A percentile compares a stretch with the other conserved stretches of the same genome.
Evolutionary conservation across 1,284 basidiomycete species (phyloP).

Genomic region (Malassezia arunalokei): DNA sequence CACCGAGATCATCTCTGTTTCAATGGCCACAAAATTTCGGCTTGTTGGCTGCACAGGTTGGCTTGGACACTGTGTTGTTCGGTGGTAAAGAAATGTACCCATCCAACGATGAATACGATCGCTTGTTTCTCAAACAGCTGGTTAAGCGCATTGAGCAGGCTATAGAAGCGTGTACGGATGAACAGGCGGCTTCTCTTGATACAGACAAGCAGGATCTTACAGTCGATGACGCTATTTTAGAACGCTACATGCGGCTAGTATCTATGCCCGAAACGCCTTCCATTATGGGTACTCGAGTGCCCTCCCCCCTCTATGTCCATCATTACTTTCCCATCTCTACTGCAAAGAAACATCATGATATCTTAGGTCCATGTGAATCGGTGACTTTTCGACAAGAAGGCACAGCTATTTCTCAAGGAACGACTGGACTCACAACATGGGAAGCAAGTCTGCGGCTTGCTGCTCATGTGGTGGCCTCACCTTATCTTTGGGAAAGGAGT

Average conservation of each 20-base stretch:
- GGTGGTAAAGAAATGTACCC: not conserved
- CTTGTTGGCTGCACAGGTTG: not conserved
- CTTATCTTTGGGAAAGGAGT: not conserved
- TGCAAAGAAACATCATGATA: not conserved
- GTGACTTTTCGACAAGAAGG: conserved; percentile 18
- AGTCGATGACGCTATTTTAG: conserved; percentile 5
- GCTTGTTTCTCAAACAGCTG: conserved; percentile 12
- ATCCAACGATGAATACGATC: conserved; percentile 4
- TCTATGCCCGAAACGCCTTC: not conserved
- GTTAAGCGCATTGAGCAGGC: conserved; percentile 10
- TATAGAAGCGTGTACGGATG: not conserved
- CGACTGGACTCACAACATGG: conserved; percentile 23
- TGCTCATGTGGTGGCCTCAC: conserved; percentile 6
- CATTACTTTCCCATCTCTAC: conserved; percentile 1
- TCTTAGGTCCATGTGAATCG: conserved; percentile 3
- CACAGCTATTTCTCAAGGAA: conserved; percentile 18
- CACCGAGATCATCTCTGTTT: conserved; percentile 6
- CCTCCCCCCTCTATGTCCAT: not conserved
- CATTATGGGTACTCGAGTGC: conserved; percentile 2
- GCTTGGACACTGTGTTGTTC: not conserved
- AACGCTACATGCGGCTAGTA: conserved; percentile 10
- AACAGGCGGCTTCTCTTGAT: not conserved
- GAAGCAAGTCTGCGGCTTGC: conserved; percentile 18
- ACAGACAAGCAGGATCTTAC: not conserved
- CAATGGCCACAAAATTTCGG: conserved; percentile 2